Percentiles rank a stretch among this genome's conserved stretches.
Conservation (phyloP, 2,329 filamentous ascomycete species). For the Ambrosiella cleistominuta region DNA sequence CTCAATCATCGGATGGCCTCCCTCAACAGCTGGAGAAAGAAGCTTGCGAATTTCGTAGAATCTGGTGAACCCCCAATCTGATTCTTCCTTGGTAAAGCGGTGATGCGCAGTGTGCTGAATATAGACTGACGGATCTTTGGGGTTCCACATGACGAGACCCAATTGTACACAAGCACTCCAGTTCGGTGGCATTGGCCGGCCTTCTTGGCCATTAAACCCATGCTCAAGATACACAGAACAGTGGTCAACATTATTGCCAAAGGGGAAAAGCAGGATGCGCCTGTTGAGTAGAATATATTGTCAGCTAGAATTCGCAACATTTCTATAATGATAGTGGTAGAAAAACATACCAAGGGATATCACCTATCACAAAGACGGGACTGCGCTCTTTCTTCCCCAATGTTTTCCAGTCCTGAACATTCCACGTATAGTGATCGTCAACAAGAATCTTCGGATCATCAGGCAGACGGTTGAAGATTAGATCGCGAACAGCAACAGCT, state of each 20-base stretch:
- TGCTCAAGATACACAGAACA: constrained; percentile 95
- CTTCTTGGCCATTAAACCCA: constrained; percentile 52
- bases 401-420: constrained; percentile 65
- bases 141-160: constrained; percentile 83
- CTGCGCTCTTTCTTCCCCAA: constrained; percentile 70
- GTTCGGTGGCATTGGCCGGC: constrained; percentile 52
- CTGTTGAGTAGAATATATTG: constrained; percentile 25
- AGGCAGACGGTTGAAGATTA: constrained; percentile 51
- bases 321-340: neutral
- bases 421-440: constrained; percentile 68
- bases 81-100: constrained; percentile 88
- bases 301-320: constrained; percentile 3
- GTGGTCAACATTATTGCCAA: constrained; percentile 83
- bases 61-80: constrained; percentile 96
- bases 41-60: constrained; percentile 79
- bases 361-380: constrained; percentile 70
- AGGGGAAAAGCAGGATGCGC: constrained; percentile 90
- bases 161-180: constrained; percentile 98
- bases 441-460: constrained; percentile 67
- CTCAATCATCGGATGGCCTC: constrained; percentile 54
- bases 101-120: constrained; percentile 75
- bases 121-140: constrained; percentile 74
- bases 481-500: constrained; percentile 75
- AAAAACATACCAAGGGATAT: constrained; percentile 64
- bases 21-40: constrained; percentile 63